Evolutionary conservation across 2,329 filamentous ascomycete genomes (phyloP).

Genomic region (Thermothelomyces thermophilus): DNA sequence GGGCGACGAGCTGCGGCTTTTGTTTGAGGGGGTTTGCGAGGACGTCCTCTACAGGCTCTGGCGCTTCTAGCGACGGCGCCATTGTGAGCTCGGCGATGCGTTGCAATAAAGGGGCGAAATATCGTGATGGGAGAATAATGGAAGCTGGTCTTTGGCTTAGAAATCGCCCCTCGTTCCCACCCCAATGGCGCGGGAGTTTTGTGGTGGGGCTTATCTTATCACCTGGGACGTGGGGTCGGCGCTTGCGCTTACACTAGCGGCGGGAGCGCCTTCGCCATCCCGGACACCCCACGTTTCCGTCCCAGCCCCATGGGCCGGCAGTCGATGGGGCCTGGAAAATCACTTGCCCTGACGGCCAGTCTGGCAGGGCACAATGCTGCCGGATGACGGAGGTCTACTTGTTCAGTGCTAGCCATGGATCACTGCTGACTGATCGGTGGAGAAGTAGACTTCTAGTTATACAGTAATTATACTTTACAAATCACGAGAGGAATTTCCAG

Average conservation of each 20-base stretch:
- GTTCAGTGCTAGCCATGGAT: no score
- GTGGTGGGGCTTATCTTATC: slow-evolving; percentile 26
- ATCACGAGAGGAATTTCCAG: no score
- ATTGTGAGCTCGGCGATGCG: slow-evolving; percentile 40
- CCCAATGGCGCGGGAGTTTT: not conserved
- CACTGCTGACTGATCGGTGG: no score
- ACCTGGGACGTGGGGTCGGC: slow-evolving; percentile 12
- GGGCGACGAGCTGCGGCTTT: slow-evolving; percentile 80
- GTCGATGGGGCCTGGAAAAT: no score
- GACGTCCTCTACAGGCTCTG: slow-evolving; percentile 59
- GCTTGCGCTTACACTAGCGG: slow-evolving; percentile 14
- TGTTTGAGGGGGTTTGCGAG: slow-evolving; percentile 69
- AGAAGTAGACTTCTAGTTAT: no score
- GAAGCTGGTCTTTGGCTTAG: slow-evolving; percentile 18
- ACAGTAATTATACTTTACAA: no score
- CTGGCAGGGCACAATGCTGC: no score
- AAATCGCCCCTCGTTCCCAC: slow-evolving; percentile 23
- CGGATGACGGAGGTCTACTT: no score
- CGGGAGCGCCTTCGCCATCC: slow-evolving; percentile 10
- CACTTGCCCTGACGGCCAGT: no score
- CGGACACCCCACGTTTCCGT: slow-evolving; percentile 7
- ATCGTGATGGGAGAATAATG: not conserved
- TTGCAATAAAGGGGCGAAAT: not conserved
- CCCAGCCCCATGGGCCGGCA: slow-evolving; percentile 1
- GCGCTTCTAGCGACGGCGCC: slow-evolving; percentile 72